phyloP scores from a whole-genome alignment of 2,329 filamentous ascomycete genomes.

The Knufia petricola region DNA sequence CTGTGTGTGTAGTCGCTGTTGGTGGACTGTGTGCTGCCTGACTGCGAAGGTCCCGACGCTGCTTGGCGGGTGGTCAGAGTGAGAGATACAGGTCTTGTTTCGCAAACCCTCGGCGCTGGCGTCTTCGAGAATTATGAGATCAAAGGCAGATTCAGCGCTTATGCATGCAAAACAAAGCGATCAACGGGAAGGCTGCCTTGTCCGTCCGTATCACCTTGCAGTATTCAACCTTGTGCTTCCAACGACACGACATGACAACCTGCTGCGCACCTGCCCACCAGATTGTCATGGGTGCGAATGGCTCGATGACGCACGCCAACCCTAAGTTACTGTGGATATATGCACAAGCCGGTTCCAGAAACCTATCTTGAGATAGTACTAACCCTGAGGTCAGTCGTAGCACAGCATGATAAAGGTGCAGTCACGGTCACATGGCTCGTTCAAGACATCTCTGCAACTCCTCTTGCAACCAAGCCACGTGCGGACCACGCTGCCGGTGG shows the following conservation, averaged over 20 bases:
- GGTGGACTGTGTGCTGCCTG: too few species aligned
- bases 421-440: too few species aligned
- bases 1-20: neutral
- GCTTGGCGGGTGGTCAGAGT: neutral
- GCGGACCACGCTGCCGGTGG: too few species aligned
- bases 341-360: neutral
- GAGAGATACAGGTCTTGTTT: neutral
- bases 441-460: too few species aligned
- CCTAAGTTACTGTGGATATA: neutral
- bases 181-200: neutral
- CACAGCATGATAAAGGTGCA: too few species aligned
- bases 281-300: neutral
- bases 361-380: too few species aligned
- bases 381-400: too few species aligned
- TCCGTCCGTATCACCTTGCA: conserved; percentile 4
- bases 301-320: neutral
- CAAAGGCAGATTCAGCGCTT: neutral
- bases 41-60: neutral
- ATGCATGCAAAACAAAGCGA: conserved; percentile 3
- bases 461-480: too few species aligned
- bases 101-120: too few species aligned
- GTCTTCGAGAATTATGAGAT: conserved; percentile 6
- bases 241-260: neutral
- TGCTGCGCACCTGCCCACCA: neutral
- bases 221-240: neutral